Base-by-base conservation (phyloP, 371 early-diverging fungal species). In the Mortierella sp. region DNA sequence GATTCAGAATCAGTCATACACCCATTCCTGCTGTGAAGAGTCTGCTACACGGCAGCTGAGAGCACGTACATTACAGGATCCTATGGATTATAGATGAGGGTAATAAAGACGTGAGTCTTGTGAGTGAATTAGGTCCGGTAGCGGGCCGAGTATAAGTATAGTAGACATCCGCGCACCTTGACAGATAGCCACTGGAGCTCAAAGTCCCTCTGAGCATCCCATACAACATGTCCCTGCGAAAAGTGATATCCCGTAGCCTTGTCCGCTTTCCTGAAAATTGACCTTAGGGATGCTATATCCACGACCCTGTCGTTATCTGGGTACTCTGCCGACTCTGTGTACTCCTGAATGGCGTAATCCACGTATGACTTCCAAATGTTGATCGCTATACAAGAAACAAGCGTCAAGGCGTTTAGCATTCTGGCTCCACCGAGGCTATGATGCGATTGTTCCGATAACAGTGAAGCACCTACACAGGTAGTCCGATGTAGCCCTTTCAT, bases 351-450 rank as follows among this genome's bases (percentile, higher is more conserved):
- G 17, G 60, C 69, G 24, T 68, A 76, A 3, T 68, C 69, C 21
- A 60, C 28, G 49, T 64, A 68, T 3, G 76, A 59, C 40, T 68
- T 64, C 76, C 76, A 76, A 40, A 76, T 57, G 13, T 44, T 49
- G 37, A 76, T 61, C 1, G 69, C 76, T 73, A 58, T n/a, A n/a
- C n/a, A 5, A 43, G 21, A 52, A 1, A 27, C 12, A 14, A 12
- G 25, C 3, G 27, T 1, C 7, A 45, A 45, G 54, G 34, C 17
- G 44, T 8, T n/a, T 37, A 21, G 9, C 37, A 54, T 4, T n/a
- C 2, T 44, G 12, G 44, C 7, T 44, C 5, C 44, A 12, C 5
- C 7, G n/a, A 39, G 39, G 39, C 7, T 9, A 46, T n/a, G 21
- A 5, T 12, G 22, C 22, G 53, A 9, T 12, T 34, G 5, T 34